These are phyloP conservation scores for Prunus salicina DNA, from an alignment of 306 rosid species.

Conservation along the genomic window DNA sequence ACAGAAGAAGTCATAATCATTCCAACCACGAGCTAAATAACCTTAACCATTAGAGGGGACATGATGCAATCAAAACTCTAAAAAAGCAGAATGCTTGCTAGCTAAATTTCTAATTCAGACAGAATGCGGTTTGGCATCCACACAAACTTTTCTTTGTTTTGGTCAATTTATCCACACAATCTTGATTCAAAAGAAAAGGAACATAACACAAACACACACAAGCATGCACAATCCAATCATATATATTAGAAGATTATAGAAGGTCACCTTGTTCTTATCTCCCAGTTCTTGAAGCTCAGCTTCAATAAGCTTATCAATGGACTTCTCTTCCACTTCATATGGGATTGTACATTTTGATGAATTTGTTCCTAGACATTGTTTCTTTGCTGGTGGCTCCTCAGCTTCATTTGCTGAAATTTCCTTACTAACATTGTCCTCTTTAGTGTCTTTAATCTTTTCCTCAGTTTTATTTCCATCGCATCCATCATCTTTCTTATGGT, in stretches of 20 bases:
- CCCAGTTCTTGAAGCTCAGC: conserved; percentile 70
- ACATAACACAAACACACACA: background rate
- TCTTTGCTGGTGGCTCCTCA: conserved; percentile 55
- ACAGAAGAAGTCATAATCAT: background rate
- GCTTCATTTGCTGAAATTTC: conserved; percentile 30
- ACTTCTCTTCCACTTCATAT: conserved; percentile 54
- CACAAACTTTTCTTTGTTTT: background rate
- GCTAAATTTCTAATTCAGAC: background rate
- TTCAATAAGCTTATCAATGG: conserved; percentile 80
- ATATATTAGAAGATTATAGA: conserved; percentile 6
- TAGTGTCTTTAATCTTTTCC: conserved; percentile 35
- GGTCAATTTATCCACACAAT: background rate
- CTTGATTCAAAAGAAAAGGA: background rate
- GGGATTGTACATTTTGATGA: conserved; percentile 28
- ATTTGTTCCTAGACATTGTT: conserved; percentile 52
- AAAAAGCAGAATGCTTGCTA: background rate
- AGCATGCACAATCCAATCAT: background rate
- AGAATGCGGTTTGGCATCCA: too few relatives aligned
- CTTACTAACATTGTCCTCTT: conserved; percentile 22
- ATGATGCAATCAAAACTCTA: background rate
- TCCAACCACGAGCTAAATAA: background rate
- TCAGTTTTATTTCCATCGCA: conserved; percentile 18
- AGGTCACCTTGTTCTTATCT: conserved; percentile 76
- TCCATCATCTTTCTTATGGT: conserved; percentile 32
- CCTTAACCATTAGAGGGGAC: too few relatives aligned